Percentiles rank a stretch among this genome's conserved stretches.
Conservation (phyloP, 345 rosid genomes). For the Hirschfeldia incana region DNA sequence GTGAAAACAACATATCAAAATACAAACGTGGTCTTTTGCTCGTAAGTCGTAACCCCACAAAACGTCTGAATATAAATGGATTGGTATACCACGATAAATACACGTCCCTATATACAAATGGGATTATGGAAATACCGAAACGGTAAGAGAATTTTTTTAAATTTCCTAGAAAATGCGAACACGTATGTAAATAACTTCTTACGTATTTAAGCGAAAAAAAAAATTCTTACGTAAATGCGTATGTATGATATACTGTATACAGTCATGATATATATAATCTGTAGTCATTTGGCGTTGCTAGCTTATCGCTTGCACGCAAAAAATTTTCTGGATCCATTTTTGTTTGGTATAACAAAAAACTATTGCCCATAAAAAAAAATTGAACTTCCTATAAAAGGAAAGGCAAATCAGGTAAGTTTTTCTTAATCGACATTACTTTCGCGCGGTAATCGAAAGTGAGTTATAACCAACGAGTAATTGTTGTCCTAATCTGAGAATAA, state of each 20-base stretch:
- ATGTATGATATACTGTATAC: neutral
- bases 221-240: neutral
- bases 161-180: neutral
- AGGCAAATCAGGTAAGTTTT: slow-evolving; percentile 2
- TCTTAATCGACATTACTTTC: neutral
- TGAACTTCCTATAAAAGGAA: slow-evolving; percentile 22
- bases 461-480: neutral
- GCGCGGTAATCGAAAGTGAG: neutral
- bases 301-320: slow-evolving; percentile 11
- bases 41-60: neutral
- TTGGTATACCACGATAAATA: neutral
- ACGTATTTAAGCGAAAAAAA: neutral
- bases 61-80: neutral
- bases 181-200: neutral
- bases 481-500: neutral
- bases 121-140: neutral
- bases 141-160: neutral
- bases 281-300: neutral
- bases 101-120: neutral
- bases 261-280: neutral
- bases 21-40: neutral
- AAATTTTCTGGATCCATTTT: neutral
- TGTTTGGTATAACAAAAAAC: slow-evolving; percentile 18
- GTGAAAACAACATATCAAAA: neutral
- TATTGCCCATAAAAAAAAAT: neutral